Evolutionary conservation across 179 eudicot genomes (phyloP).

Genomic region (Gypsophila paniculata): DNA sequence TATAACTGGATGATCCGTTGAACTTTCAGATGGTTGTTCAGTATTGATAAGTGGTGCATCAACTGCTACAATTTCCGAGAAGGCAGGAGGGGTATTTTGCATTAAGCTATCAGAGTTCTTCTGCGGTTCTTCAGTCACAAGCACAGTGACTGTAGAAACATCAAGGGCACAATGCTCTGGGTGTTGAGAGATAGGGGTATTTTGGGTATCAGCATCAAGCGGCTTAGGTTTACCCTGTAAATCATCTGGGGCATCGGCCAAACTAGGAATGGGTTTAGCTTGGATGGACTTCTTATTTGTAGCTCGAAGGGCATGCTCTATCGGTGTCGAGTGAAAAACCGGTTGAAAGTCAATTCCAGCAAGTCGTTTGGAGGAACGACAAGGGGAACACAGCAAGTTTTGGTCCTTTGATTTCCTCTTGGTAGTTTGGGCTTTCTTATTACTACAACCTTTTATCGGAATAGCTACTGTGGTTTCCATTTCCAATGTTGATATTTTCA

Average conservation of each 20-base stretch:
- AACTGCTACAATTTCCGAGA: constrained; percentile 10
- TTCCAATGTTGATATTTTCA: constrained; percentile 17
- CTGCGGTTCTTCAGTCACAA: constrained; percentile 13
- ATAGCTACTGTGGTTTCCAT: constrained; percentile 19
- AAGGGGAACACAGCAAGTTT: constrained; percentile 24
- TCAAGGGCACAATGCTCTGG: background rate
- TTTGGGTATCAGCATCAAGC: constrained; percentile 7
- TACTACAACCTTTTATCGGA: constrained; percentile 16
- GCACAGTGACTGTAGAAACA: constrained; percentile 12
- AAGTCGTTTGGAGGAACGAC: constrained; percentile 60
- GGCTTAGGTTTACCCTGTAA: background rate
- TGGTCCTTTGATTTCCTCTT: constrained; percentile 35
- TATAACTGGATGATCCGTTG: constrained; percentile 18
- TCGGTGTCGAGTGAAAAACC: constrained; percentile 26
- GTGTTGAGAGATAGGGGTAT: constrained; percentile 7
- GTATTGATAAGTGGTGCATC: constrained; percentile 11
- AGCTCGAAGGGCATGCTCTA: constrained; percentile 33
- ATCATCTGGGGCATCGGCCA: background rate
- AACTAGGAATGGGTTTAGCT: constrained; percentile 5
- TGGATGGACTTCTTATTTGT: constrained; percentile 10
- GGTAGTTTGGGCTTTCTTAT: constrained; percentile 25
- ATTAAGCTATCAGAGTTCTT: constrained; percentile 4
- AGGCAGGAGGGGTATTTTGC: constrained; percentile 17
- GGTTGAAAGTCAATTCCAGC: constrained; percentile 41
- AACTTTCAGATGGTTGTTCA: constrained; percentile 25